These are phyloP conservation scores for Hirsutella minnesotensis DNA, from an alignment of 2,329 filamentous ascomycete genomes.

Conservation along the genomic window DNA sequence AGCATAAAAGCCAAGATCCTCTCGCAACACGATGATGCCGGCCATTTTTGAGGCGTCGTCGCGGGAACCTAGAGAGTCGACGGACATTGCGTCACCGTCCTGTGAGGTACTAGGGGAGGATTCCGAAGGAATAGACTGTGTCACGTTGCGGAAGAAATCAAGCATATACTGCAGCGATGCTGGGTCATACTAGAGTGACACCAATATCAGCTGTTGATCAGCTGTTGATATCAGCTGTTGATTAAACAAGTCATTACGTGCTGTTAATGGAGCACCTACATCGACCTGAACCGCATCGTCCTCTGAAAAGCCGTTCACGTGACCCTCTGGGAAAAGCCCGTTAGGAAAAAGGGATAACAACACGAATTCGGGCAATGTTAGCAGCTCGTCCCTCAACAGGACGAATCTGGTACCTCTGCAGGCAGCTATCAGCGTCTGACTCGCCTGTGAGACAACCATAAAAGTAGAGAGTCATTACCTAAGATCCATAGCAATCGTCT, in stretches of 20 bases:
- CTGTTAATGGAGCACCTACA: conserved; percentile 45
- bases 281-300: conserved; percentile 94
- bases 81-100: conserved; percentile 50
- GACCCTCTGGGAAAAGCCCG: conserved; percentile 91
- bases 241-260: neutral
- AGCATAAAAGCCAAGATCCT: conserved; percentile 95
- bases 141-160: conserved; percentile 92
- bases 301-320: conserved; percentile 86
- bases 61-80: conserved; percentile 58
- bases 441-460: too few relatives aligned
- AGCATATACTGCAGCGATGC: conserved; percentile 97
- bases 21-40: conserved; percentile 93
- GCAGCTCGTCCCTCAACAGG: conserved; percentile 83
- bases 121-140: conserved; percentile 82
- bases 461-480: too few relatives aligned
- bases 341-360: conserved; percentile 96
- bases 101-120: conserved; percentile 54
- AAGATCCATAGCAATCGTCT: conserved; percentile 89
- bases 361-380: conserved; percentile 95
- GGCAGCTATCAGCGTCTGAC: conserved; percentile 17
- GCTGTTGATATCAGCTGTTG: too few relatives aligned
- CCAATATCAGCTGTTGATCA: neutral
- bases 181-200: conserved; percentile 69
- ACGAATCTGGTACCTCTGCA: conserved; percentile 83
- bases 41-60: conserved; percentile 81